Base-by-base conservation (phyloP, 164 flowering plant genomes). In the Warburgia ugandensis region DNA sequence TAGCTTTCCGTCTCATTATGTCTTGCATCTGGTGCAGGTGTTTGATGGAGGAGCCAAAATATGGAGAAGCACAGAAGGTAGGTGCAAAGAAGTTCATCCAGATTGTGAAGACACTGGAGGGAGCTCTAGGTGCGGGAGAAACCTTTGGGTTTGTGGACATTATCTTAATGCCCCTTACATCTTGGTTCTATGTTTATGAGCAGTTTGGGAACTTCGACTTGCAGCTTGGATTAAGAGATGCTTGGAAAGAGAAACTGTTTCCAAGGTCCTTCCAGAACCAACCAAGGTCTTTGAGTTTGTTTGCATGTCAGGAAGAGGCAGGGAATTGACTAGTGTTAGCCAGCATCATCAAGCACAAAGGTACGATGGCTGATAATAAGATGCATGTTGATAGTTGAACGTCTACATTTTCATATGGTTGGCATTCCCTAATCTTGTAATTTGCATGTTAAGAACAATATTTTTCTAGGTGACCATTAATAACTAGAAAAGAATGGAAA, bases 211-310 rank as follows among this genome's bases (percentile, higher is more conserved):
- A 44, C 1, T 79, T 77, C 58, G 69, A 65, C 22, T 80, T 23
- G 46, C 69, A 21, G 74, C 75, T 29, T 77, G 78, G 82, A 58
- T 71, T 5, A 75, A 77, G 36, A 68, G 68, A 60, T 73, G 85
- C 68, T 31, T 45, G 60, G 45, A 67, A 25, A 75, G 68, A 25
- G 74, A 71, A 29, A 68, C 38, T 44, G 80, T 80, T 26, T 67
- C 75, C 26, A 77, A 68, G 36, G 52, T 50, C 21, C 38, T 69
- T 50, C 77, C 82, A 8, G 69, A 68, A 27, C 68, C 80, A 5
- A 54, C 54, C 22, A 80, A 73, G 50, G 72, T 80, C 11, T 69
- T 61, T 30, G 77, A 75, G 49, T 69, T 67, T 62, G 63, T 75
- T 7, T 17, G 45, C 43, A 46, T 42, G 68, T 75, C 41, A 75